Percentiles rank a stretch among this genome's conserved stretches.
These are phyloP conservation scores for Solanum rostratum DNA, from an alignment of 257 asterid species.

Conservation along the genomic window DNA sequence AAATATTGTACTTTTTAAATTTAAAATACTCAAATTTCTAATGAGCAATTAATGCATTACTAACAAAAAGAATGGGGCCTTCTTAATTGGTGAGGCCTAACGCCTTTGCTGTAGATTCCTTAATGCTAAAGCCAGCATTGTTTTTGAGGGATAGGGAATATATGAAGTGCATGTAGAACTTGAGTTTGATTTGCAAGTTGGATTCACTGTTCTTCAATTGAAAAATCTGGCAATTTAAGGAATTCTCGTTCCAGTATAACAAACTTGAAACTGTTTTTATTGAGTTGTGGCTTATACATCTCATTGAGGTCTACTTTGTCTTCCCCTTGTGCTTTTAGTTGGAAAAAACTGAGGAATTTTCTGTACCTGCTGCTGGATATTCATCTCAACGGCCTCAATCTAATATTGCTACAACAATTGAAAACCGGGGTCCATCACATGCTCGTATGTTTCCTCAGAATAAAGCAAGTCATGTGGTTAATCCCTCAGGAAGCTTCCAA, in stretches of 20 bases:
- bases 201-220: background rate
- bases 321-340: constrained; percentile 32
- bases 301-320: background rate
- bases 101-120: background rate
- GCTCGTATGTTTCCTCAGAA: constrained; percentile 26
- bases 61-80: background rate
- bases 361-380: constrained; percentile 36
- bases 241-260: background rate
- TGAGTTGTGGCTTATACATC: background rate
- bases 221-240: background rate
- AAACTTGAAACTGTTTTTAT: background rate
- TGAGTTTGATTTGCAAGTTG: background rate
- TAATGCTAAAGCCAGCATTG: background rate
- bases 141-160: background rate
- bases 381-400: constrained; percentile 42
- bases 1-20: background rate
- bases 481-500: constrained; percentile 42
- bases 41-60: background rate
- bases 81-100: background rate
- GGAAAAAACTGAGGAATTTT: constrained; percentile 60
- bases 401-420: constrained; percentile 35
- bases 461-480: constrained; percentile 38
- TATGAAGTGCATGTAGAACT: background rate
- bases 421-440: constrained; percentile 35
- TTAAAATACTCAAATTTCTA: background rate